These are phyloP conservation scores for Stagonosporopsis cucurbitacearum DNA, from an alignment of 2,329 filamentous ascomycete species.

Conservation along the genomic window DNA sequence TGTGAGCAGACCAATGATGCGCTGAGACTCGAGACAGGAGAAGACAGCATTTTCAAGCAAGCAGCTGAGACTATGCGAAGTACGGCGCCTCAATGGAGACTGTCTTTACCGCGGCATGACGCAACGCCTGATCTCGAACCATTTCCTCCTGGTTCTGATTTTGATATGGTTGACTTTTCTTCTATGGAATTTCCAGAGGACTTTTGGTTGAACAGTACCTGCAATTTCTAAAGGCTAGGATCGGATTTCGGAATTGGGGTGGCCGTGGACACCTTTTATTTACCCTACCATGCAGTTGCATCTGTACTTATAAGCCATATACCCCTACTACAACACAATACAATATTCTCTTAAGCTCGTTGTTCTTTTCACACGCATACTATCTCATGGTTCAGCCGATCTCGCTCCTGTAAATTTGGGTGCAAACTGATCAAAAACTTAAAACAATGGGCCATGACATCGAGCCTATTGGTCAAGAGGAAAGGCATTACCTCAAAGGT, in stretches of 20 bases:
- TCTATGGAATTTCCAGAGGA: constrained; percentile 25
- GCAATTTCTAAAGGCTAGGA: constrained; percentile 9
- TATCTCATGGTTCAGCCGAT: neutral
- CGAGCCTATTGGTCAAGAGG: neutral
- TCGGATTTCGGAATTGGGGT: constrained; percentile 1
- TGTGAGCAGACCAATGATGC: constrained; percentile 16
- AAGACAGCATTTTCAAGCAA: constrained; percentile 24
- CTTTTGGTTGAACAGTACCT: constrained; percentile 23
- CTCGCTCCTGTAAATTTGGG: neutral
- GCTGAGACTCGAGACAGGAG: constrained; percentile 20
- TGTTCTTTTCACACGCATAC: neutral
- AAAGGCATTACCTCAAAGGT: constrained; percentile 19
- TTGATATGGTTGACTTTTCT: constrained; percentile 11
- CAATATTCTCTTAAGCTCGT: neutral
- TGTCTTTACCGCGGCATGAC: neutral
- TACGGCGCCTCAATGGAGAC: constrained; percentile 21
- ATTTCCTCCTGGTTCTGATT: neutral
- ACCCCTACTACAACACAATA: neutral
- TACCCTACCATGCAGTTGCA: neutral
- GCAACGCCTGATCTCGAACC: constrained; percentile 5
- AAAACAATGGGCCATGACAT: neutral
- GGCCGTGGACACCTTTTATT: neutral
- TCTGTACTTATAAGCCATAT: neutral
- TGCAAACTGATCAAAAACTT: neutral
- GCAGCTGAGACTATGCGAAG: constrained; percentile 22